Base-by-base conservation (phyloP, 108 stramenopile genomes). In the Stephanodiscus minutulus region DNA sequence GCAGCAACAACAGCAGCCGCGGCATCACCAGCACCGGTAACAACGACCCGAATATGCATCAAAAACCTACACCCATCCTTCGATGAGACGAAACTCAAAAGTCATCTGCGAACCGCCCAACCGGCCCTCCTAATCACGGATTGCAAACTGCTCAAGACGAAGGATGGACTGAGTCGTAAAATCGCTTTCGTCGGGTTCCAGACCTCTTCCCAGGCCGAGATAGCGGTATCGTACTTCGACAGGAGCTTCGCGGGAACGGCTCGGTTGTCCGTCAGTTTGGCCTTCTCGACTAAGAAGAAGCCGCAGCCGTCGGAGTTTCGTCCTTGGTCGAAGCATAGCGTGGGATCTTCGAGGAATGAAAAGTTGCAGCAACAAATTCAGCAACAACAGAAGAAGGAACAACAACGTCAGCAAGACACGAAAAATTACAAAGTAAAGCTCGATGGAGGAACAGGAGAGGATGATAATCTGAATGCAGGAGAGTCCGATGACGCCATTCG, bases 161-260 rank as follows among this genome's bases (percentile, higher is more conserved):
- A 83, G 18, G 81, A 85, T 58, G 88, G 83, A 11, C 79, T 76
- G 61, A 88, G 83, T 48, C 79, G 94, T 12, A 86, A 87, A 48
- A 82, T 93, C 46, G 94, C 87, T 7, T 95, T 95, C 77, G 86
- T 90, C 20, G 94, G 94, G n/a, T 90, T 92, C 59, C 81, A 84
- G 24, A 80, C 82, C 9, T 57, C 70, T 11, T 66, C 70, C 44
- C 67, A 76, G 82, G 90, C 93, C 20, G 52, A 70, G 37, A 43
- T 73, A 35, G 86, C 84, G 10, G 74, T 94, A 25, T 73, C 82
- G 21, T 78, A 68, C 13, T 88, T 91, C 58, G 77, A 94, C 62
- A 68, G 68, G 35, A 77, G 81, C 8, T 94, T 83, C 66, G 75
- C 83, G 39, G 37, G 70, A 15, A 86, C 89, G 60, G 76, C 77